Percentiles rank a stretch among this genome's conserved stretches.
Evolutionary conservation across 1,284 basidiomycete genomes (phyloP).

Genomic region (Athelia psychrophila): DNA sequence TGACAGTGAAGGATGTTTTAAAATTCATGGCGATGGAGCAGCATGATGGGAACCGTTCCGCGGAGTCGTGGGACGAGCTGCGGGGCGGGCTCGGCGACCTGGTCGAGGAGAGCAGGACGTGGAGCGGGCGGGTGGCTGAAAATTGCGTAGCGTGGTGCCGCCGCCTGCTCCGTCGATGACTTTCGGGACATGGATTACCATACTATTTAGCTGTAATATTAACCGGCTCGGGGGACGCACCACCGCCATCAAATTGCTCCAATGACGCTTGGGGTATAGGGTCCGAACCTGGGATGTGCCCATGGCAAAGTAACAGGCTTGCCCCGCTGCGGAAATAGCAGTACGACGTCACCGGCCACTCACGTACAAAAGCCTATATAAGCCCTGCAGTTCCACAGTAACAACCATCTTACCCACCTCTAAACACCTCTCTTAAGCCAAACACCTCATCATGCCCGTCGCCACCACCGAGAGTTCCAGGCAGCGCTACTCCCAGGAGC

Average conservation of each 20-base stretch:
- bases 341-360: no score
- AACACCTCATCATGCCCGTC: constrained; percentile 17
- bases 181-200: constrained; percentile 1
- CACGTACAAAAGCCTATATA: no score
- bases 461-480: constrained; percentile 19
- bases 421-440: no score
- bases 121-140: constrained; percentile 38
- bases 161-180: constrained; percentile 34
- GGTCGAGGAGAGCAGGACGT: constrained; percentile 60
- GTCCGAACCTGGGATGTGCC: no score
- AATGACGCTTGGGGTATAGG: no score
- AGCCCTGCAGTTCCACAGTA: no score
- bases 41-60: constrained; percentile 28
- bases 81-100: constrained; percentile 61
- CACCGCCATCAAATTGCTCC: no score
- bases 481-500: constrained; percentile 41
- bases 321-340: no score
- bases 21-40: constrained; percentile 69
- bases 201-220: no score
- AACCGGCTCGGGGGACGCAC: no score
- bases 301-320: no score
- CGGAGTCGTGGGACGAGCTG: constrained; percentile 53
- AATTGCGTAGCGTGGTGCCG: constrained; percentile 37
- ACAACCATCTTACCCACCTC: no score
- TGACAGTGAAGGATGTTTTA: constrained; percentile 96